Evolutionary conservation across 129 eudicot genomes (phyloP), one percentile per base, ranked within the genome.

Genomic region (Helichrysum umbraculigerum): DNA sequence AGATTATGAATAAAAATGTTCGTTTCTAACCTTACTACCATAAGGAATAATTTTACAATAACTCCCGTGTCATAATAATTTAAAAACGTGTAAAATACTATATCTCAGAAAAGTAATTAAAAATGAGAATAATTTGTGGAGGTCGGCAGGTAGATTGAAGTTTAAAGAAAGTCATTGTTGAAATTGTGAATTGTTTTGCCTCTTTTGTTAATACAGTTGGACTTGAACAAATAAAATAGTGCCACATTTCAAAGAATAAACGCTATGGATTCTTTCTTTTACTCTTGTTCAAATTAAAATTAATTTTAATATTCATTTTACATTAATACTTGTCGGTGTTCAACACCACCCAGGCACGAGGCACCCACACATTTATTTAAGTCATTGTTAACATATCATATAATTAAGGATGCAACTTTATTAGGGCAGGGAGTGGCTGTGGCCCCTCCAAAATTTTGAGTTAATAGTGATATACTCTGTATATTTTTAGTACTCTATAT

Each of bases 121-220:
- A 62, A 29, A 11, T 28, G 15, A 63, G 28, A 52, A 59, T 25
- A 57, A 19, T 64, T 63, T 35, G 19, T 34, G 51, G 50, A 47
- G 73, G 79, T 74, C 79, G 83, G 83, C 79, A 58, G 74, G 79
- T 71, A 80, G 65, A 21, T 3, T 30, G 7, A 22, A 9, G 75
- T 19, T 59, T 70, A 74, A 74, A 57, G 66, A 74, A 25, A 80
- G 79, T 67, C 58, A 74, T 66, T 66, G 83, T 80, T 66, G 75
- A 80, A 73, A 29, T 7, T 66, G 69, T 80, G 70, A 69, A 57
- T 73, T 79, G 39, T 58, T 79, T 58, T 79, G 54, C 30, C 25
- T 37, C 37, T 41, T n/a, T 19, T 12, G 9, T 56, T 63, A 22
- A 33, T 33, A 76, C 28, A 29, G 30, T 60, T 44, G 61, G 28